Percentiles rank a stretch among this genome's conserved stretches.
phyloP scores from a whole-genome alignment of 257 asterid species.

The Jacaranda copaia region DNA sequence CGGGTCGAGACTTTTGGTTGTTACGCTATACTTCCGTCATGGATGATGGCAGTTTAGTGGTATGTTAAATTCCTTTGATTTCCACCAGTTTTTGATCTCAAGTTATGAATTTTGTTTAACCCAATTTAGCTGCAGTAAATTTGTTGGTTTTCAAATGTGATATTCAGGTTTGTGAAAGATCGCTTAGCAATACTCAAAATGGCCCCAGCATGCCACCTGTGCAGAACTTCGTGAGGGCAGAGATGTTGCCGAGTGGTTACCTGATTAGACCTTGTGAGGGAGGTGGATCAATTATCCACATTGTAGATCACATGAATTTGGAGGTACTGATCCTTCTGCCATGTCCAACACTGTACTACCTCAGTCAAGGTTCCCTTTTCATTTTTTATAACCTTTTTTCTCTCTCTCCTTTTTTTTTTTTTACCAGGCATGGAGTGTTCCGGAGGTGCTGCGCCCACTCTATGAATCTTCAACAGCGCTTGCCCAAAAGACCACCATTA shows the following conservation, averaged over 20 bases:
- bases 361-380: not conserved
- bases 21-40: slow-evolving; percentile 80
- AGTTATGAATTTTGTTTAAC: not conserved
- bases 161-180: slow-evolving; percentile 85
- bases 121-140: not conserved
- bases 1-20: slow-evolving; percentile 95
- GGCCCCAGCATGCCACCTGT: slow-evolving; percentile 95
- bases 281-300: slow-evolving; percentile 92
- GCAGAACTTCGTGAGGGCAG: slow-evolving; percentile 86
- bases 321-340: slow-evolving; percentile 55
- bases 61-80: slow-evolving; percentile 38
- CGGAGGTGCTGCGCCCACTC: slow-evolving; percentile 96
- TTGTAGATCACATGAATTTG: slow-evolving; percentile 91
- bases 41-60: slow-evolving; percentile 98
- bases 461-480: slow-evolving; percentile 89
- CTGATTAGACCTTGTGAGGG: slow-evolving; percentile 93
- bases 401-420: not conserved
- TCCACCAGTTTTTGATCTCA: not conserved
- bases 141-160: slow-evolving; percentile 23
- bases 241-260: slow-evolving; percentile 89
- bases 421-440: slow-evolving; percentile 84
- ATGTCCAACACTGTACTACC: not conserved
- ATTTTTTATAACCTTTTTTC: not conserved
- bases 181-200: slow-evolving; percentile 84
- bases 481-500: slow-evolving; percentile 85